Evolutionary conservation across 805 yeast genomes (phyloP).

Genomic region (Metschnikowia kunwiensis): DNA sequence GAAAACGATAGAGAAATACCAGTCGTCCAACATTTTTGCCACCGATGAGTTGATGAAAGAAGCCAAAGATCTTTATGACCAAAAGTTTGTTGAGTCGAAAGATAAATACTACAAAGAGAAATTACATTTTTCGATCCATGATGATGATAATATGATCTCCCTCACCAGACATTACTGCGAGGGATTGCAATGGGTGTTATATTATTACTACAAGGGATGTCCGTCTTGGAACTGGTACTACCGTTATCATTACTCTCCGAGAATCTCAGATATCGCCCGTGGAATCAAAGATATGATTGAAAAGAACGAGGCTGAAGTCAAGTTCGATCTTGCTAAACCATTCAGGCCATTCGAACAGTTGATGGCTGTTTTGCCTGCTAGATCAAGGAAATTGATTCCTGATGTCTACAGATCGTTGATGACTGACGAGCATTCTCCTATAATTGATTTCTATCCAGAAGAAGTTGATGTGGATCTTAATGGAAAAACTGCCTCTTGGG

Average conservation of each 20-base stretch:
- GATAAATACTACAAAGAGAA: slow-evolving; percentile 82
- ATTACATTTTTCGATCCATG: slow-evolving; percentile 62
- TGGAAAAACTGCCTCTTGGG: slow-evolving; percentile 97
- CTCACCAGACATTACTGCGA: slow-evolving; percentile 80
- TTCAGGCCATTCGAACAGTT: slow-evolving; percentile 92
- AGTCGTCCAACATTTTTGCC: slow-evolving; percentile 59
- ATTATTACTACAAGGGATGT: slow-evolving; percentile 85
- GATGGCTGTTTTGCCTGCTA: slow-evolving; percentile 95
- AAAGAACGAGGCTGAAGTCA: slow-evolving; percentile 32
- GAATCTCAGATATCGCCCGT: slow-evolving; percentile 77
- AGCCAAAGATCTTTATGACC: slow-evolving; percentile 60
- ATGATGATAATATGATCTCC: slow-evolving; percentile 56
- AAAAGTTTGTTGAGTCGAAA: slow-evolving; percentile 79
- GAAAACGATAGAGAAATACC: slow-evolving; percentile 59
- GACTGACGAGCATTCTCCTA: slow-evolving; percentile 84
- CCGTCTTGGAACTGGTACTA: slow-evolving; percentile 97
- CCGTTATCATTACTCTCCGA: slow-evolving; percentile 87
- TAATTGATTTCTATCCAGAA: slow-evolving; percentile 84
- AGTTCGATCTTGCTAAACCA: slow-evolving; percentile 70
- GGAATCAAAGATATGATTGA: slow-evolving; percentile 60
- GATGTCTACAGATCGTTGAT: slow-evolving; percentile 71
- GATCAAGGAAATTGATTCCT: slow-evolving; percentile 81
- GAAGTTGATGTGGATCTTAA: slow-evolving; percentile 87
- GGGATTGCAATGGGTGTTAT: slow-evolving; percentile 96
- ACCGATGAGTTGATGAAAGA: slow-evolving; percentile 50